A percentile compares a stretch with the other conserved stretches of the same genome.
phyloP scores from a whole-genome alignment of 345 rosid genomes.

The Fremontodendron californicum region DNA sequence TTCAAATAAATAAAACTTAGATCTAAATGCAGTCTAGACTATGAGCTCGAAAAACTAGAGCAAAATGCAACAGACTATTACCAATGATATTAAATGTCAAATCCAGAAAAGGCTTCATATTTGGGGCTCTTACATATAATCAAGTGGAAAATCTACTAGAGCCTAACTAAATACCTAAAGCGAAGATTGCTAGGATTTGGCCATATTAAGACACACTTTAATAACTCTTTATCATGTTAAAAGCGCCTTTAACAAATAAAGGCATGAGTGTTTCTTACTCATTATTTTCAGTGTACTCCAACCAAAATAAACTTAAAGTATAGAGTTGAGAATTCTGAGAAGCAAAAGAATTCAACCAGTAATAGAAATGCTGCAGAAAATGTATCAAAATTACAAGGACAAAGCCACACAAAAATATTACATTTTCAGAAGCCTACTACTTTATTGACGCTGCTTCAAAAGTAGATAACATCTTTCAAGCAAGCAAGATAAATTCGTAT shows the following conservation, averaged over 20 bases:
- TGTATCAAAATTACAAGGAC: neutral
- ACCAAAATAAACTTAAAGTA: neutral
- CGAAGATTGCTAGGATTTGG: neutral
- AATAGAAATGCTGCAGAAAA: neutral
- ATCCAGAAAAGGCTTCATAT: neutral
- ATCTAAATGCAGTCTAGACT: neutral
- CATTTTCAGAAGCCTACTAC: neutral
- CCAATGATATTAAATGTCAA: neutral
- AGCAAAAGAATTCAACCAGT: constrained; percentile 12
- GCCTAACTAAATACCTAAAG: neutral
- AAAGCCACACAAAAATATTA: neutral
- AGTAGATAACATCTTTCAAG: neutral
- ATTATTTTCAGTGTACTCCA: neutral
- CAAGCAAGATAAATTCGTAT: neutral
- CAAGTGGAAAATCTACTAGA: neutral
- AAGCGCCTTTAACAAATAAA: neutral
- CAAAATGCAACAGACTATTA: neutral
- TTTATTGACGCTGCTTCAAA: neutral
- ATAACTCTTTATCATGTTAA: neutral
- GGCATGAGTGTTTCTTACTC: neutral
- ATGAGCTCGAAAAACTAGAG: neutral
- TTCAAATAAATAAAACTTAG: constrained; percentile 15
- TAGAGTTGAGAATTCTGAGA: constrained; percentile 3
- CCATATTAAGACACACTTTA: neutral
- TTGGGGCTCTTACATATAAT: neutral